Conservation (phyloP, 2,329 filamentous ascomycete genomes). For the Fusarium globosum region DNA sequence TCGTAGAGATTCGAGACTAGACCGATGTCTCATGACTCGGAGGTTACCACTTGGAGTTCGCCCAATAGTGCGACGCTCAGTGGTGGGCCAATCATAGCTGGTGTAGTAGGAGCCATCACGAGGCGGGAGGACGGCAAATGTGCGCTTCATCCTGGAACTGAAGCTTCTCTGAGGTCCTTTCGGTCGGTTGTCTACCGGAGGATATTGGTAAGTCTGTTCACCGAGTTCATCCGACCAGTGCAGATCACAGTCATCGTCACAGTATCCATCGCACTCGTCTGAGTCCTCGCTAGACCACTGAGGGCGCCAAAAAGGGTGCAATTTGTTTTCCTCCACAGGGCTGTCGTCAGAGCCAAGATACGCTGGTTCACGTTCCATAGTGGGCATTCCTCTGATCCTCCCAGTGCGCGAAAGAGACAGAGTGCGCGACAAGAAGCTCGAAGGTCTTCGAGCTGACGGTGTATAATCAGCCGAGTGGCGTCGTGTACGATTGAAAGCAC, state of each 20-base stretch:
- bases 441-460: constrained; percentile 52
- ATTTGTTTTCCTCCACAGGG: constrained; percentile 63
- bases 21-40: constrained; percentile 66
- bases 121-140: constrained; percentile 70
- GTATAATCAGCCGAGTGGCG: constrained; percentile 57
- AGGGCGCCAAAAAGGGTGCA: constrained; percentile 73
- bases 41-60: constrained; percentile 70
- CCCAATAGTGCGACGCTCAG: constrained; percentile 68
- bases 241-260: constrained; percentile 40
- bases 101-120: constrained; percentile 50
- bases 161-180: constrained; percentile 59
- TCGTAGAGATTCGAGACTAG: constrained; percentile 59
- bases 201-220: constrained; percentile 58
- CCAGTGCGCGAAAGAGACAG: constrained; percentile 63
- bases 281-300: constrained; percentile 54
- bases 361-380: constrained; percentile 45
- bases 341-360: constrained; percentile 58
- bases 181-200: constrained; percentile 62
- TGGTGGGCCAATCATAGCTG: constrained; percentile 50
- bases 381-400: constrained; percentile 44
- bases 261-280: constrained; percentile 47
- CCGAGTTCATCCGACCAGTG: constrained; percentile 50
- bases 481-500: constrained; percentile 64
- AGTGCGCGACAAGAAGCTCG: constrained; percentile 60
- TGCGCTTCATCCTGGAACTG: constrained; percentile 65